Base-by-base conservation (phyloP, 2,329 filamentous ascomycete species). In the Pseudogymnoascus sp. region DNA sequence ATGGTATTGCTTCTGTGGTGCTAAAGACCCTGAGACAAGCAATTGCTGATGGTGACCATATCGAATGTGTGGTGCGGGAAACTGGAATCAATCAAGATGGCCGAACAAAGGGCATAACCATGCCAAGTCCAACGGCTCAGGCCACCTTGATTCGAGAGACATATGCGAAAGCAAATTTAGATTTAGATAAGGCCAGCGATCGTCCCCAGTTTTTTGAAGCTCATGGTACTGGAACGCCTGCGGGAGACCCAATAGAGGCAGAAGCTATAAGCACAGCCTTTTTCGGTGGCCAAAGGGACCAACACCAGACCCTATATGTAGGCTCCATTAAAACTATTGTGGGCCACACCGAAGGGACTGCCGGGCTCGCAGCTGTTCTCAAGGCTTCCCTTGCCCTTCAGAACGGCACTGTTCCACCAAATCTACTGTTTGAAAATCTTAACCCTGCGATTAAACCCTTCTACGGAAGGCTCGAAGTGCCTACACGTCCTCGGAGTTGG, bases 141-240 rank as follows among this genome's bases (percentile, higher is more conserved):
- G 73, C 72, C 60, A 65, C 64, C 16, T 65, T 72, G 11, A 75
- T 77, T n/a, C 16, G 38, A 42, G 16, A 21, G 16, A 42, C 38
- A 42, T 42, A 42, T 21, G 16, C 16, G 8, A 42, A 42, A 42
- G 16, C 38, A 21, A 21, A 21, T 21, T 21, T 42, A 42, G 80
- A 75, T 1, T 72, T 78, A 3, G 73, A 81, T 59, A 66, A 74
- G 0, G 56, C 0, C 66, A 67, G 4, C 69, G 74, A 78, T 46
- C 73, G 73, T 6, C 78, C 76, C 62, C 78, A 80, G 65, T 80
- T 76, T 73, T 82, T 80, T 53, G 78, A 80, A 64, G 77, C 77
- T 0, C 78, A 80, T 62, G 68, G 59, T 16, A 60, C 59, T n/a
- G 28, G 37, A 25, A 40, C 36, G n/a, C 37, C 23, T 10, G 40